Evolutionary conservation across 1,139 yeast species (phyloP), one percentile per base, ranked within the genome.

Genomic region (Blastobotrys illinoisensis): DNA sequence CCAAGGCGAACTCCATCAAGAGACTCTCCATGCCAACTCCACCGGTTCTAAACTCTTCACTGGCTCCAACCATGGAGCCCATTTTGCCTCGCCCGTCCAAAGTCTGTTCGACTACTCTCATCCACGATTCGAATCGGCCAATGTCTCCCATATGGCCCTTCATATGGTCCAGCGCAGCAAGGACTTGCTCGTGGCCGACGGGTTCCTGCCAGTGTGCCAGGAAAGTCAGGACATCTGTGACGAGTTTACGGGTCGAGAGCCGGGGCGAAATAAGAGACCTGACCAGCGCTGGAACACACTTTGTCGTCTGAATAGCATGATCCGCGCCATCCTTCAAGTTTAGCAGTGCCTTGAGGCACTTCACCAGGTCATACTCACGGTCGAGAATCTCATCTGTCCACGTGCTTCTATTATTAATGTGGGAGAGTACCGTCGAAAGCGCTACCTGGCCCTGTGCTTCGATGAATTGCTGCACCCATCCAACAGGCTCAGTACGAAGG

Each of bases 41-140:
- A 9, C 81, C 77, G 13, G 81, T 74, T 58, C 83, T 83, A 54
- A 84, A 77, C 61, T 93, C 98, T n/a, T 86, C 95, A 58, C 91
- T 85, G 0, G 97, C 96, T 1, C 97, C 97, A 7, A 93, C 98
- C 62, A 86, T 72, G 0, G 97, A 88, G 14, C 97, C 96, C 78
- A 86, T 78, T 63, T 83, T 86, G 11, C 98, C 98, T 62, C 93
- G 79, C 1, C 97, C 97, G 59, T 86, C 91, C 52, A 93, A 67
- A 0, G 96, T 84, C 55, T 82, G 79, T 55, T 82, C 87, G 3
- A 89, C 86, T 9, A 86, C 75, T 62, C 79, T 76, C 53, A 91
- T 69, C 98, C 98, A 93, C n/a, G 88, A 81, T 63, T 88, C 96
- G 62, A 88, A 86, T 50, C 91, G 75, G 11, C 72, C 68, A 28